phyloP scores from a whole-genome alignment of 352 stramenopile species.

The Phytophthora colocasiae region DNA sequence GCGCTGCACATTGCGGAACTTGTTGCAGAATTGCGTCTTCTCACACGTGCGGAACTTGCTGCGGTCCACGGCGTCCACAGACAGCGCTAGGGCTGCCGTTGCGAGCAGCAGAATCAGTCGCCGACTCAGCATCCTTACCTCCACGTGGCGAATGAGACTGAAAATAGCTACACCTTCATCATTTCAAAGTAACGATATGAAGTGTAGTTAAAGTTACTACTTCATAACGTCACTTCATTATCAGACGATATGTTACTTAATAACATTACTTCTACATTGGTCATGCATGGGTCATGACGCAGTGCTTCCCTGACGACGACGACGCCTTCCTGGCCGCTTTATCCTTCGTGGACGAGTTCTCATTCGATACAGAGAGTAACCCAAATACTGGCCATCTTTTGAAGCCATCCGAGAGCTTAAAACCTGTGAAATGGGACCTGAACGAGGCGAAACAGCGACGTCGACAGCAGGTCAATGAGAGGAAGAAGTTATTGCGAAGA shows the following conservation, averaged over 20 bases:
- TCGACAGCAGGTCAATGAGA: background rate
- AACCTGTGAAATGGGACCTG: background rate
- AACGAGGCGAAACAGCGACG: background rate
- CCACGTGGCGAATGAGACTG: constrained; percentile 28
- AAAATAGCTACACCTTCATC: background rate
- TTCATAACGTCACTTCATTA: background rate
- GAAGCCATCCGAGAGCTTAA: too few species aligned
- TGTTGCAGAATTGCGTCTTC: constrained; percentile 97
- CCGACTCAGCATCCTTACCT: constrained; percentile 23
- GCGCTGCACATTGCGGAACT: constrained; percentile 53
- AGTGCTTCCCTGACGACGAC: background rate
- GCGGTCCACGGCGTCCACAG: constrained; percentile 90
- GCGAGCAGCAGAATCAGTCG: constrained; percentile 25
- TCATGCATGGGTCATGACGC: too few species aligned
- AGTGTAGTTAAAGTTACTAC: background rate
- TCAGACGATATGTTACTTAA: too few species aligned
- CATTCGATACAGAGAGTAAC: background rate
- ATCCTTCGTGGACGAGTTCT: constrained; percentile 2
- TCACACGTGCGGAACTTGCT: constrained; percentile 98
- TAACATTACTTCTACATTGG: background rate
- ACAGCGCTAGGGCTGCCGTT: constrained; percentile 9
- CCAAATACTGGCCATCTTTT: background rate
- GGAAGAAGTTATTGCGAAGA: background rate
- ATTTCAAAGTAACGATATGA: background rate
- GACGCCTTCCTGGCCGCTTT: background rate